Evolutionary conservation across 1,139 yeast species (phyloP), one percentile per base, ranked within the genome.

Genomic region (Zygosaccharomyces sapae): DNA sequence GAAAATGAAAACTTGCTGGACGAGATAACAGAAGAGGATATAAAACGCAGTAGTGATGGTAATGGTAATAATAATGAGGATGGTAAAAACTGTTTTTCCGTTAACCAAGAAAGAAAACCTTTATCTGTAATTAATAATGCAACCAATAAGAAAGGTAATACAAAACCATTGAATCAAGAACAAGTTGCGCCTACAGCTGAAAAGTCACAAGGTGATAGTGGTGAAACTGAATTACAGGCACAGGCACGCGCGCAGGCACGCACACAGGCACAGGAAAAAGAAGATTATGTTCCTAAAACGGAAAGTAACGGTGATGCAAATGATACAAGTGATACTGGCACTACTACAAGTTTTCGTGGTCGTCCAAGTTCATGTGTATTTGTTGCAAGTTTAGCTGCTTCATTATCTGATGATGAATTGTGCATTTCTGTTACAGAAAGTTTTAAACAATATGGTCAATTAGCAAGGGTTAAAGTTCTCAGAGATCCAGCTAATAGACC

Each of bases 341-440:
- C 40, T 12, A 35, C 24, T 5, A 13, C 10, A 10, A 34, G 41
- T 41, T 61, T 59, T 45, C 63, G 72, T 33, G 70, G 72, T 25
- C 74, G 86, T 35, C 96, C 95, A 12, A 83, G 95, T 0, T 81
- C 95, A 3, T 88, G 96, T 66, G 86, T 87, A 1, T 88, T 88
- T 70, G 96, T 88, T 45, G 96, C 96, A 25, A 73, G 89, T 62
- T 76, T 87, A 48, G 77, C 86, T 5, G 75, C 89, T 0, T 68
- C 72, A 33, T 69, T 76, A 47, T 65, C 80, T 3, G 96, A 87
- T 65, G 92, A 85, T 60, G 81, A 81, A 43, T 72, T 87, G 51
- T 77, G 84, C 59, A 65, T 74, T 20, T 80, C 92, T 0, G 94
- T 88, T 3, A 77, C 81, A 3, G 70, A 74, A 13, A 85, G 80